Evolutionary conservation across 2,329 filamentous ascomycete genomes (phyloP), one percentile per base, ranked within the genome.

Genomic region (Pseudogymnoascus sp.): DNA sequence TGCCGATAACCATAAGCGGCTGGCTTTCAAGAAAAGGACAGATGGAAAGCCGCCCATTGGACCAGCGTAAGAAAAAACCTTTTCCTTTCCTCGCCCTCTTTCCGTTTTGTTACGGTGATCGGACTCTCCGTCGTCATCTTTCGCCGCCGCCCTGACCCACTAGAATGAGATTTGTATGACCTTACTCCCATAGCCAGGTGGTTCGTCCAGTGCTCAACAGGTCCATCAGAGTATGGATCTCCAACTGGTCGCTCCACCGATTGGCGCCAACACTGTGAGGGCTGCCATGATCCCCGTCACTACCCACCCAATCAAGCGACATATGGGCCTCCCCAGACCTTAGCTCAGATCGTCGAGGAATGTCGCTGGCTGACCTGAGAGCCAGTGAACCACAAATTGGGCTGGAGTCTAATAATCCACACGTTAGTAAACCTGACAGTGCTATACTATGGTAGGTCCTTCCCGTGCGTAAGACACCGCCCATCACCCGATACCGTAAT

Each of bases 291-390:
- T 53, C 47, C 47, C 47, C 47, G 47, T 53, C 47, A 31, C 47
- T 53, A 53, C n/a, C 47, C 47, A 53, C 47, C 47, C 47, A 53
- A 53, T 53, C 47, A 53, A 31, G 47, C 47, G 26, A 53, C 47
- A 31, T 53, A 53, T 31, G 26, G 47, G 26, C 47, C 47, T 53
- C 47, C 47, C 47, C 47, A 53, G 47, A 31, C 47, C 47, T 53
- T 53, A 31, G 26, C 26, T 24, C 26, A 53, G 26, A 53, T 53
- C 47, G 47, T 16, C 26, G 26, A 31, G 47, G 47, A 31, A 31
- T 53, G 47, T 31, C 47, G 47, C 47, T 53, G 47, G 47, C 16
- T 53, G 47, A 31, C 47, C 47, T 31, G 47, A 53, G 26, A 31
- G 47, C 47, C 47, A 53, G 47, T 53, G 26, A 31, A 53, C 47